These are phyloP conservation scores for Melampsora americana DNA, from an alignment of 1,284 basidiomycete species.

Conservation along the genomic window DNA sequence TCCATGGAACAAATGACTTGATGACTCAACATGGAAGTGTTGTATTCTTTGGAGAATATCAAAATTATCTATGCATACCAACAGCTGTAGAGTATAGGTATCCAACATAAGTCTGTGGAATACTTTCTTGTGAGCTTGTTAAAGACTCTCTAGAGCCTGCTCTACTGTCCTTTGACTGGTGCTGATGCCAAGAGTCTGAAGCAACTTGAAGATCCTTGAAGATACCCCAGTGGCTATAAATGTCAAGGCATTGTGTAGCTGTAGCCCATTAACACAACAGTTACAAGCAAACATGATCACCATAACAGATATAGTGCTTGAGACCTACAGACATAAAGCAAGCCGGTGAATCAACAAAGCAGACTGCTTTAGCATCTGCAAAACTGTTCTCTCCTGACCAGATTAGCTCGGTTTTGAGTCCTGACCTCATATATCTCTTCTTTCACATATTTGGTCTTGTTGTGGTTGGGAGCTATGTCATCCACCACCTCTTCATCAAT, in stretches of 20 bases:
- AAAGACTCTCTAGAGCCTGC: neutral
- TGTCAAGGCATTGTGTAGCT: slow-evolving; percentile 2
- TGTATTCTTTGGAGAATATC: slow-evolving; percentile 23
- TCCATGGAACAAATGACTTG: slow-evolving; percentile 11
- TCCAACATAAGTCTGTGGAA: neutral
- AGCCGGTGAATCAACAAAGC: too few species aligned
- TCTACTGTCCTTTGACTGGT: slow-evolving; percentile 6
- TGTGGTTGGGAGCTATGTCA: too few species aligned
- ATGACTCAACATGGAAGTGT: neutral
- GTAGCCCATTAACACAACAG: slow-evolving; percentile 6
- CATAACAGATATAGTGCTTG: slow-evolving; percentile 23
- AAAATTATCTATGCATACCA: slow-evolving; percentile 32
- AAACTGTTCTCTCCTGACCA: neutral
- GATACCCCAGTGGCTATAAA: slow-evolving; percentile 17
- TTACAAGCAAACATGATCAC: slow-evolving; percentile 17
- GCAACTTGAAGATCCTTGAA: neutral
- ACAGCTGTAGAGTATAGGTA: neutral
- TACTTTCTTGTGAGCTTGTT: neutral
- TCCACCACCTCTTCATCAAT: neutral
- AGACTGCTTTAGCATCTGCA: too few species aligned
- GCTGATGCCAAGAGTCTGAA: slow-evolving; percentile 1
- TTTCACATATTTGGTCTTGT: neutral
- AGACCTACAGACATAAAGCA: neutral
- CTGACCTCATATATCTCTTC: neutral
- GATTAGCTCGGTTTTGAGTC: neutral